These are phyloP conservation scores for Handroanthus guayacan DNA, from an alignment of 257 asterid genomes.

Conservation along the genomic window DNA sequence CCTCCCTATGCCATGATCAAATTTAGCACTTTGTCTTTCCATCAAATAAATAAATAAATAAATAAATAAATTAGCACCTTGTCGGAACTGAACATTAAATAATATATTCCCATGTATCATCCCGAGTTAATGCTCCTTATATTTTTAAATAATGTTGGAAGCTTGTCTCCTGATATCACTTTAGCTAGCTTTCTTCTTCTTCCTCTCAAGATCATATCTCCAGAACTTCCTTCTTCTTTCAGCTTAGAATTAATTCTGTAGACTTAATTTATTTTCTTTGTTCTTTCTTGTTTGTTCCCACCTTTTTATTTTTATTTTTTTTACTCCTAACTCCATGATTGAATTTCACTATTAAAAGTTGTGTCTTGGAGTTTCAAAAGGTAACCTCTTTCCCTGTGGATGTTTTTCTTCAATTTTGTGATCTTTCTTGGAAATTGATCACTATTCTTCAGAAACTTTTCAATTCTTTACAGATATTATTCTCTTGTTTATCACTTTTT, in stretches of 20 bases:
- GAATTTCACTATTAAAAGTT: constrained; percentile 11
- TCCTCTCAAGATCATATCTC: constrained; percentile 30
- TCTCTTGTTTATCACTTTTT: too few relatives aligned
- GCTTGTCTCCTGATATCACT: constrained; percentile 26
- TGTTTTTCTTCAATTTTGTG: constrained; percentile 8
- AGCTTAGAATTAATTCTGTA: not conserved
- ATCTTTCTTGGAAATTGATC: not conserved
- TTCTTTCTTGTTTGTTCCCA: not conserved
- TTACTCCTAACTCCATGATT: not conserved
- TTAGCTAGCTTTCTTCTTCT: constrained; percentile 13
- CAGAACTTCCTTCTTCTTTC: constrained; percentile 21
- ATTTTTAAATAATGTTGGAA: constrained; percentile 13
- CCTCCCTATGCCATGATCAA: not conserved
- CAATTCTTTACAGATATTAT: not conserved
- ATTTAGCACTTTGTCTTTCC: constrained; percentile 3
- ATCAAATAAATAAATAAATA: too few relatives aligned
- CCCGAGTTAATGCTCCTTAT: not conserved
- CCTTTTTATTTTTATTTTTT: not conserved
- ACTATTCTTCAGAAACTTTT: constrained; percentile 20
- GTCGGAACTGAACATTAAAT: not conserved
- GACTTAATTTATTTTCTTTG: not conserved
- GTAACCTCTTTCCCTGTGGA: constrained; percentile 12
- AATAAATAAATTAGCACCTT: too few relatives aligned
- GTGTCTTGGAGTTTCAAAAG: constrained; percentile 25
- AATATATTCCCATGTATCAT: not conserved